Conservation (phyloP, 805 yeast genomes). For the Saccharomycopsis sp. region DNA sequence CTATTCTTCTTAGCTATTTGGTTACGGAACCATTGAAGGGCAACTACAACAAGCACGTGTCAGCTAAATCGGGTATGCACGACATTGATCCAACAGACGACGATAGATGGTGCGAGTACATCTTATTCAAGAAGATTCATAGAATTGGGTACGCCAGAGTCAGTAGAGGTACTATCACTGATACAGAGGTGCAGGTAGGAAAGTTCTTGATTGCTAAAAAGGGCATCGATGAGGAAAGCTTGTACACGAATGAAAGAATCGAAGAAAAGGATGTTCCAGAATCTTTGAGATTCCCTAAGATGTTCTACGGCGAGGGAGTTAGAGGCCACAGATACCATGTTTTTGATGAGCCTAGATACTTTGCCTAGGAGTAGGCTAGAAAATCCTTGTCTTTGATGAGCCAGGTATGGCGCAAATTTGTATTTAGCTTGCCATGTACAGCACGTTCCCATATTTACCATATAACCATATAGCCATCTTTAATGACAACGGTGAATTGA, state of each 20-base stretch:
- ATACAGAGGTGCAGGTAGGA: constrained; percentile 93
- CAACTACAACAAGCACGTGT: constrained; percentile 86
- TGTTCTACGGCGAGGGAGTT: constrained; percentile 84
- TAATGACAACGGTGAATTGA: too few relatives aligned
- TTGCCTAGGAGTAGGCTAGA: constrained; percentile 26
- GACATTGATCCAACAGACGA: constrained; percentile 91
- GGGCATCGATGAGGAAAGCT: constrained; percentile 29
- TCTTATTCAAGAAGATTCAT: constrained; percentile 76
- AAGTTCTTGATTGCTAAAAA: constrained; percentile 55
- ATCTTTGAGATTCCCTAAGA: constrained; percentile 65
- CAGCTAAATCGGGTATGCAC: constrained; percentile 76
- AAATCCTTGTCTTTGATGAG: too few relatives aligned
- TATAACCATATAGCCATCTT: too few relatives aligned
- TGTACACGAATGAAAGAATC: constrained; percentile 51
- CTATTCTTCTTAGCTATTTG: constrained; percentile 79
- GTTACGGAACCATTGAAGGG: constrained; percentile 86
- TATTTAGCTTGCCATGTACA: too few relatives aligned
- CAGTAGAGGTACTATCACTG: constrained; percentile 88
- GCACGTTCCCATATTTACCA: too few relatives aligned
- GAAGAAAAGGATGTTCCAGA: constrained; percentile 51
- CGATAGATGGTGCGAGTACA: constrained; percentile 99
- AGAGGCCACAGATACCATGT: constrained; percentile 93
- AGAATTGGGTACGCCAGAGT: constrained; percentile 93
- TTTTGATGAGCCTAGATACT: constrained; percentile 88
- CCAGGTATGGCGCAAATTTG: too few relatives aligned